Evolutionary conservation across 352 stramenopile genomes (phyloP).

Genomic region (Pythium guiyangense): DNA sequence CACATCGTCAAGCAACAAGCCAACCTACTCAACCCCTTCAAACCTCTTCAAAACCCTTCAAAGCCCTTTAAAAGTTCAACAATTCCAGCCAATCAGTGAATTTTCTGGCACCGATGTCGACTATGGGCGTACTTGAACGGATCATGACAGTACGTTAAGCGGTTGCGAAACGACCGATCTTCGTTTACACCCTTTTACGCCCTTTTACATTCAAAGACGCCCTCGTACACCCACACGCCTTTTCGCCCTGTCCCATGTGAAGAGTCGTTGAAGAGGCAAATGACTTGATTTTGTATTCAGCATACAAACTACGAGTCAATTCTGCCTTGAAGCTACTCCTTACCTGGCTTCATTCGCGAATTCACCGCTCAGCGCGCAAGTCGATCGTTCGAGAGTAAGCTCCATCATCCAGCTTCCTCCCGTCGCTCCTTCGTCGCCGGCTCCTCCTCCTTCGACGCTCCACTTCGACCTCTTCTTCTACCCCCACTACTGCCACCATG

Average conservation of each 20-base stretch:
- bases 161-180: neutral
- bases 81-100: too few species aligned
- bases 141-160: too few species aligned
- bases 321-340: neutral
- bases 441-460: neutral
- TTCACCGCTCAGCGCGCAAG: conserved; percentile 4
- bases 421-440: conserved; percentile 3
- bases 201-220: neutral
- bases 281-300: too few species aligned
- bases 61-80: too few species aligned
- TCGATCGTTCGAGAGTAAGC: conserved; percentile 37
- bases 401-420: conserved; percentile 72
- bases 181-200: neutral
- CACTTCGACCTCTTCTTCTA: neutral
- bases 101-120: too few species aligned
- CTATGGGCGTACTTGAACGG: too few species aligned
- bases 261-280: too few species aligned
- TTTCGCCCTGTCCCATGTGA: neutral
- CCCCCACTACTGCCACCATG: conserved; percentile 22
- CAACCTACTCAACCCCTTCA: too few species aligned
- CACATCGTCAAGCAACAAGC: too few species aligned
- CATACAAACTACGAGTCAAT: too few species aligned
- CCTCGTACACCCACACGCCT: neutral
- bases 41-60: too few species aligned
- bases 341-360: conserved; percentile 14